phyloP scores from a whole-genome alignment of 306 rosid species.

The Cyclanthera cordifolia region DNA sequence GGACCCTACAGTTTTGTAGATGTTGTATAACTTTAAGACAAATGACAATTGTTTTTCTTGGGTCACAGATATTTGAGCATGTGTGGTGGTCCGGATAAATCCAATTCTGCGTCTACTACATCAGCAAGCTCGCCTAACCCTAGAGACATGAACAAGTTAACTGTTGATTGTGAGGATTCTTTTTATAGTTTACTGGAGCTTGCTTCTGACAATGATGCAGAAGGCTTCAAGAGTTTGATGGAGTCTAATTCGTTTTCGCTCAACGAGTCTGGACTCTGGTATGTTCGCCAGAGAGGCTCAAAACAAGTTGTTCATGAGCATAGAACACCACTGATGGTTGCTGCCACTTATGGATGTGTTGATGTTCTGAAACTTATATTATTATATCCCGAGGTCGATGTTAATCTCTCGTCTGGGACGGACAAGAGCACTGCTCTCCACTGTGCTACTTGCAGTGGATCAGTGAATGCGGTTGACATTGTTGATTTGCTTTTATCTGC shows the following conservation, averaged over 20 bases:
- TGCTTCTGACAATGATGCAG: constrained; percentile 74
- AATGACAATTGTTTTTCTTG: neutral
- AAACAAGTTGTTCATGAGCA: constrained; percentile 57
- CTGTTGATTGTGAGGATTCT: constrained; percentile 50
- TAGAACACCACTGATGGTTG: constrained; percentile 83
- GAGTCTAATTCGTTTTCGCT: constrained; percentile 35
- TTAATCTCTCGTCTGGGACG: constrained; percentile 49
- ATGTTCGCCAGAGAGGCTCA: constrained; percentile 58
- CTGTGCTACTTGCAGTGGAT: constrained; percentile 83
- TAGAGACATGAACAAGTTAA: constrained; percentile 43
- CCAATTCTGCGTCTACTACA: constrained; percentile 23
- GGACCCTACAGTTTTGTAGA: neutral
- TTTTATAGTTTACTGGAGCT: constrained; percentile 49
- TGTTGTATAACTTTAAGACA: neutral
- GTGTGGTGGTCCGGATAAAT: constrained; percentile 62
- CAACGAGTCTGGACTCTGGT: constrained; percentile 59
- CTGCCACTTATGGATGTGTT: constrained; percentile 68
- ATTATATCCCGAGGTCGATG: constrained; percentile 35
- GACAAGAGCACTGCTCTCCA: constrained; percentile 80
- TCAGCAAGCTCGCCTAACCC: constrained; percentile 31
- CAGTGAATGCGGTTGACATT: constrained; percentile 38
- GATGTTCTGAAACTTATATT: constrained; percentile 57
- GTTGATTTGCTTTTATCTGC: constrained; percentile 54
- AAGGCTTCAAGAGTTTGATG: constrained; percentile 42
- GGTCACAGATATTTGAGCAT: constrained; percentile 19